These are phyloP conservation scores for Pseudodiploospora longispora DNA, from an alignment of 2,329 filamentous ascomycete genomes.

Conservation along the genomic window DNA sequence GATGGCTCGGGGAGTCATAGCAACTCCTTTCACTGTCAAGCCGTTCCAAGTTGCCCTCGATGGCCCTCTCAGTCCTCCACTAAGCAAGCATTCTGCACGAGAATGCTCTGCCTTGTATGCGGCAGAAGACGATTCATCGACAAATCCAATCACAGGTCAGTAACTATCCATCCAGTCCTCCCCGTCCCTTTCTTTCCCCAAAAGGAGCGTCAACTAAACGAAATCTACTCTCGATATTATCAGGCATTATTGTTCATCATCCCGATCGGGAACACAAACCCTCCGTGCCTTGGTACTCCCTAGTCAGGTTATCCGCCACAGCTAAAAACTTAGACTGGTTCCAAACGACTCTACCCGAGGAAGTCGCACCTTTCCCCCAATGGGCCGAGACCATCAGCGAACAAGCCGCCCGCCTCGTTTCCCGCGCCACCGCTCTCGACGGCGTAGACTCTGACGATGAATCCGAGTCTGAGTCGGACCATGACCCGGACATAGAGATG, in stretches of 20 bases:
- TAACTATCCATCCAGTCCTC: background rate
- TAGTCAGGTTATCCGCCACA: slow-evolving; percentile 45
- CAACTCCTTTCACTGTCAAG: slow-evolving; percentile 40
- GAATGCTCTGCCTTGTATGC: slow-evolving; percentile 41
- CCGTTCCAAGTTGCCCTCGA: slow-evolving; percentile 42
- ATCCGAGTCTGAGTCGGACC: slow-evolving; percentile 14
- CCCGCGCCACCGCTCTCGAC: slow-evolving; percentile 36
- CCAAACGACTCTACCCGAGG: slow-evolving; percentile 37
- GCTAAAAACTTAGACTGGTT: slow-evolving; percentile 44
- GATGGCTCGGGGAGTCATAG: slow-evolving; percentile 45
- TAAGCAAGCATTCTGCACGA: slow-evolving; percentile 29
- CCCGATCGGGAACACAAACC: slow-evolving; percentile 16
- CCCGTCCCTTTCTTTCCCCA: background rate
- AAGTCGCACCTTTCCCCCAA: slow-evolving; percentile 21
- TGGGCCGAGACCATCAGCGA: slow-evolving; percentile 42
- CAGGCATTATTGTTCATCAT: slow-evolving; percentile 39
- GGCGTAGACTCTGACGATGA: slow-evolving; percentile 20
- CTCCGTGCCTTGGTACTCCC: slow-evolving; percentile 38
- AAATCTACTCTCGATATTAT: background rate
- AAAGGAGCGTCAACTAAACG: background rate
- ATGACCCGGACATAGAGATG: slow-evolving; percentile 12
- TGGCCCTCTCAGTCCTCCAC: slow-evolving; percentile 13
- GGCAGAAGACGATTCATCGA: slow-evolving; percentile 25
- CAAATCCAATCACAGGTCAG: slow-evolving; percentile 17
- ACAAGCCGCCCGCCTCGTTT: slow-evolving; percentile 34